Base-by-base conservation (phyloP, 2,329 filamentous ascomycete genomes). In the Periconia digitata region DNA sequence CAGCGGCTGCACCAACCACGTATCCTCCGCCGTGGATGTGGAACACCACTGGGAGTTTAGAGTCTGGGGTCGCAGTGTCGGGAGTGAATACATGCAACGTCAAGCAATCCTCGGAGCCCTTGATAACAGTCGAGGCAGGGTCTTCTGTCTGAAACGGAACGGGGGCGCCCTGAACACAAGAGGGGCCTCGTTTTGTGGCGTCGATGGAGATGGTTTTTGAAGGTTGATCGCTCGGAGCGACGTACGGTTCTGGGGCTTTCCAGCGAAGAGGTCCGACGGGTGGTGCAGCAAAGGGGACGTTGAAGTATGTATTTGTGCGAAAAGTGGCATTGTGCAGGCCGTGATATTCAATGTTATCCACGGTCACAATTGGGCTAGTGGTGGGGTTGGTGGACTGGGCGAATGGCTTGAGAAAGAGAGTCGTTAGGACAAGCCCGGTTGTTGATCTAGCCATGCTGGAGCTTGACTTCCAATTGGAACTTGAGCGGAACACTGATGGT, bases 1-100 rank as follows among this genome's bases (percentile, higher is more conserved):
- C 43, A 44, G 20, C 56, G 34, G 44, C 46, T 20, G 59, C 58
- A 6, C 67, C 66, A 36, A 52, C 23, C 3, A 56, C 60, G 45
- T 68, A 70, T 6, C 60, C 62, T 10, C 64, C 65, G 5, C 65
- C 66, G 46, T 67, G 69, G 18, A 73, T 71, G 49, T 58, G 55
- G 1, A 71, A 59, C 18, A 71, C 43, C 0, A 73, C 69, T 0
- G 70, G 69, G 6, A 73, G 56, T 8, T 50, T 49, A 2, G 45
- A 46, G 10, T 45, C 47, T 12, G 47, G 43, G 3, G 46, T 53
- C 3, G 64, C 60, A 10, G 58, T 50, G 12, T 41, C 49, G n/a
- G 70, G 69, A 3, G 51, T 53, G n/a, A 61, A 53, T 2, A 71
- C 56, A 47, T 72, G 60, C 2, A 70, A 49, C 3, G 66, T 46